Evolutionary conservation across 345 rosid species (phyloP).

Genomic region (rapeseed (Brassica napus)): DNA sequence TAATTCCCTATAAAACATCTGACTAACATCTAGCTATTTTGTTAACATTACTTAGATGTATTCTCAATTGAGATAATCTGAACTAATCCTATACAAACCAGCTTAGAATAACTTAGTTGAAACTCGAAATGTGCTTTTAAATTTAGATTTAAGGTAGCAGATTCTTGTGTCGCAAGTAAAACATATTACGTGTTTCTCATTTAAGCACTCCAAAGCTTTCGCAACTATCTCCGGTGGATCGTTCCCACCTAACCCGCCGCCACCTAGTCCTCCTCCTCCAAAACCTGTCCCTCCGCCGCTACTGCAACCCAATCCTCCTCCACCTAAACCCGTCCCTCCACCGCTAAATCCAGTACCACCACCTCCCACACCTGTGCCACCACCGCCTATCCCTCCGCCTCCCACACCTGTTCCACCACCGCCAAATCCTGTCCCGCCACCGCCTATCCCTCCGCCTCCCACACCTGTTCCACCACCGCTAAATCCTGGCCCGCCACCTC

Average conservation of each 20-base stretch:
- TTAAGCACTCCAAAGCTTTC: conserved; percentile 77
- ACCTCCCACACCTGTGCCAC: background rate
- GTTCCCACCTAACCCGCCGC: conserved; percentile 28
- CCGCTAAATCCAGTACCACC: conserved; percentile 10
- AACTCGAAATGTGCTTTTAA: background rate
- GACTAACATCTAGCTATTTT: background rate
- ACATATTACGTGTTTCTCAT: conserved; percentile 53
- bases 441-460: conserved; percentile 21
- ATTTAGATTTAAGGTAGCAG: background rate
- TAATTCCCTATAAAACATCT: background rate
- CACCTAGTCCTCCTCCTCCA: conserved; percentile 33
- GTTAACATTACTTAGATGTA: background rate
- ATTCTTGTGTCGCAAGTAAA: conserved; percentile 14
- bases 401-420: conserved; percentile 28
- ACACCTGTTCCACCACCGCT: conserved; percentile 23
- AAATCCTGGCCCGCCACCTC: conserved; percentile 23
- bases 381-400: conserved; percentile 18
- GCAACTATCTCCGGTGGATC: conserved; percentile 61
- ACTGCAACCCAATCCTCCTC: too few species aligned
- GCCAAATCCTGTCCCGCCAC: conserved; percentile 16
- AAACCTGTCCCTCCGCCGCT: conserved; percentile 13
- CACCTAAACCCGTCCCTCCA: conserved; percentile 17
- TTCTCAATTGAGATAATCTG: background rate
- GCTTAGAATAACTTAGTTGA: background rate
- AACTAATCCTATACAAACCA: background rate